phyloP scores from a whole-genome alignment of 352 stramenopile species.

The Phytopythium cucurbitacearum region DNA sequence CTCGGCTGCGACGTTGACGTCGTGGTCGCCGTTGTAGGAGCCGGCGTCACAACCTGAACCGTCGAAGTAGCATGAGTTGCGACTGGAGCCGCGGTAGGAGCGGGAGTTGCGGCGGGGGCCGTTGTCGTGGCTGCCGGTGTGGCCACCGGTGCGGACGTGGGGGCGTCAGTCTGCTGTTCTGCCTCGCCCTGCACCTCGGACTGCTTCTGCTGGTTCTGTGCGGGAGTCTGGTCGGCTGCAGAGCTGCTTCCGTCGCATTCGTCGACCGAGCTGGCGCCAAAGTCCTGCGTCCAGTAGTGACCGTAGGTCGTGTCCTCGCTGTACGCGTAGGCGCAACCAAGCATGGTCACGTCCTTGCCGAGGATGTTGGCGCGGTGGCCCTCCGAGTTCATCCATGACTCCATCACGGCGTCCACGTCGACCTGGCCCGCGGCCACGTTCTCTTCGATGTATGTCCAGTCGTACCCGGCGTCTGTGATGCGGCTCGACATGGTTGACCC shows the following conservation, averaged over 20 bases:
- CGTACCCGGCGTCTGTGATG: slow-evolving; percentile 36
- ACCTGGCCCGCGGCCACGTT: slow-evolving; percentile 36
- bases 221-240: neutral
- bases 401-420: slow-evolving; percentile 30
- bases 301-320: slow-evolving; percentile 12
- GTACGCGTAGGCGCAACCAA: slow-evolving; percentile 33
- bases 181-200: slow-evolving; percentile 15
- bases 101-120: slow-evolving; percentile 3
- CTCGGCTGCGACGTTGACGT: slow-evolving; percentile 9
- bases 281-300: slow-evolving; percentile 42
- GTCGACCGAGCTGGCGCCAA: slow-evolving; percentile 15
- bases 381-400: slow-evolving; percentile 36
- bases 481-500: slow-evolving; percentile 38
- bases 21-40: slow-evolving; percentile 1
- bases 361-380: slow-evolving; percentile 34
- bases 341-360: slow-evolving; percentile 28
- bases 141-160: slow-evolving; percentile 1
- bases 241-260: slow-evolving; percentile 14
- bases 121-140: slow-evolving; percentile 7
- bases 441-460: slow-evolving; percentile 31
- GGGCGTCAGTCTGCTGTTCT: slow-evolving; percentile 1
- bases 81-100: neutral
- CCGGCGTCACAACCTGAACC: neutral
- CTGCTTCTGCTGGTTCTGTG: neutral
- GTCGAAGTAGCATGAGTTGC: too few species aligned